Percentiles rank a stretch among this genome's conserved stretches.
Evolutionary conservation across 257 asterid species (phyloP).

Genomic region (Apocynum venetum): DNA sequence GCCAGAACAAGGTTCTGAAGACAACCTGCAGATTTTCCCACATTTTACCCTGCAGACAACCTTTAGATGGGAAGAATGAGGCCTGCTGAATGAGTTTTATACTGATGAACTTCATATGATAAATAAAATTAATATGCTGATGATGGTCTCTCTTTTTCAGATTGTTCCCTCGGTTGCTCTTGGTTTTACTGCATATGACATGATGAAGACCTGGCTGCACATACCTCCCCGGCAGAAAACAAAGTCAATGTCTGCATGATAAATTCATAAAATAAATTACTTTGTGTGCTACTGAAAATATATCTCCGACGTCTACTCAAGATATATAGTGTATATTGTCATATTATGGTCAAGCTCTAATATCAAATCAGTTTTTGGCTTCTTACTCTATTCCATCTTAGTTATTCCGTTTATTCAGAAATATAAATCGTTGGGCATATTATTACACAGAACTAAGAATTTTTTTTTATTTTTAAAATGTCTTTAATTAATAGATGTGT

Average conservation of each 20-base stretch:
- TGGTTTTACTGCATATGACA: constrained; percentile 86
- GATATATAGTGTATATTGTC: no score
- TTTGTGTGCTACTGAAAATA: background rate
- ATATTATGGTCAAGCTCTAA: no score
- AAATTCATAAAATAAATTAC: background rate
- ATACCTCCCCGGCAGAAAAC: constrained; percentile 77
- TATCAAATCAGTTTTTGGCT: no score
- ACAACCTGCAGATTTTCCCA: background rate
- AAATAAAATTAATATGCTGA: background rate
- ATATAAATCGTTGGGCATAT: no score
- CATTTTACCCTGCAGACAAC: background rate
- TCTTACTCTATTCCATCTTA: no score
- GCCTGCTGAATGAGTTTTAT: background rate
- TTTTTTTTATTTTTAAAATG: no score
- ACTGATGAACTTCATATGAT: background rate
- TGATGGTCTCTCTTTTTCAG: constrained; percentile 32
- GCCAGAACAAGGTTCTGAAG: background rate
- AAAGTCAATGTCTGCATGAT: constrained; percentile 38
- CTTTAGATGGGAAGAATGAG: background rate
- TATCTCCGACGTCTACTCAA: background rate
- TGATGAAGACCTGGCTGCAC: constrained; percentile 67
- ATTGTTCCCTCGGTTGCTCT: constrained; percentile 93
- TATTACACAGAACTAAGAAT: no score
- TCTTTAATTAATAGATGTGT: no score
- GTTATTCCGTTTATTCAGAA: no score